Evolutionary conservation across 1,284 basidiomycete species (phyloP).

Genomic region (Prillingera fragicola): DNA sequence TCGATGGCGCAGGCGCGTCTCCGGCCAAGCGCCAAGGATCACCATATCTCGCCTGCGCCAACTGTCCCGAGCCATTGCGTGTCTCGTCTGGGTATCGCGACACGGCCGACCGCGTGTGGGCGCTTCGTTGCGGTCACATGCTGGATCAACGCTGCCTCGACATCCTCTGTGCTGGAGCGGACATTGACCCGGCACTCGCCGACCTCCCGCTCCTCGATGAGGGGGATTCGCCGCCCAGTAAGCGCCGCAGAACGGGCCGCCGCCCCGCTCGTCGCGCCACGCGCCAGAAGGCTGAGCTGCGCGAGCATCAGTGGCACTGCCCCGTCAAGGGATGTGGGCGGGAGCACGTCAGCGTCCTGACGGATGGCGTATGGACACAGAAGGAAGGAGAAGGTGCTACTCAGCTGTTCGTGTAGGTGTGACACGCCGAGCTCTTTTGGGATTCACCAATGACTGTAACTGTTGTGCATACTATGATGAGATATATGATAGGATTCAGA

Average conservation of each 20-base stretch:
- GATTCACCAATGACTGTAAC: no score
- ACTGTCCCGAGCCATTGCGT: slow-evolving; percentile 36
- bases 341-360: slow-evolving; percentile 25
- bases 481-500: no score
- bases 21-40: slow-evolving; percentile 8
- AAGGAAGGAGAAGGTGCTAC: slow-evolving; percentile 32
- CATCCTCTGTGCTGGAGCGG: slow-evolving; percentile 7
- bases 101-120: slow-evolving; percentile 38
- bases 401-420: slow-evolving; percentile 33
- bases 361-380: slow-evolving; percentile 26
- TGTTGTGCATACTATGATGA: no score
- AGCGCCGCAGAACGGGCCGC: no score
- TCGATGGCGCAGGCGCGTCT: slow-evolving; percentile 27
- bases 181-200: not conserved
- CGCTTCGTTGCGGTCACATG: slow-evolving; percentile 45
- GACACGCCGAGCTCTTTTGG: no score
- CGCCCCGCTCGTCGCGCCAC: not conserved
- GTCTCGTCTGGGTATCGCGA: slow-evolving; percentile 30
- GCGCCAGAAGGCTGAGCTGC: slow-evolving; percentile 5
- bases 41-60: slow-evolving; percentile 36
- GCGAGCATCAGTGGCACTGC: slow-evolving; percentile 32
- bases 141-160: slow-evolving; percentile 44
- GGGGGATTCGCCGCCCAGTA: no score
- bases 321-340: slow-evolving; percentile 31
- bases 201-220: no score